These are phyloP conservation scores for Aspergillus melleus DNA, from an alignment of 2,329 filamentous ascomycete species.

Conservation along the genomic window DNA sequence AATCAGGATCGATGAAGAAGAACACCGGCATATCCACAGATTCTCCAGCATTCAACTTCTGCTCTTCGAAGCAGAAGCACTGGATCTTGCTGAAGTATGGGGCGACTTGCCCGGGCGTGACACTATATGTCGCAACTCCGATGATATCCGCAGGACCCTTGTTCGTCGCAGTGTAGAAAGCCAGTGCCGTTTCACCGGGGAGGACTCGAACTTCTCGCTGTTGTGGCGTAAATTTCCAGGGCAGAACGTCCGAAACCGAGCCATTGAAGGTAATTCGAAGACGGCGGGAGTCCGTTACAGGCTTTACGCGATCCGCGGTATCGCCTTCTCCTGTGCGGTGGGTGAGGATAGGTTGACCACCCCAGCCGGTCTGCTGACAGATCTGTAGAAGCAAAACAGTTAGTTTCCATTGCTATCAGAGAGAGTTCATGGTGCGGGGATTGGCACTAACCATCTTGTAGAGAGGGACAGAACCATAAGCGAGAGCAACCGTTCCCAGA, in stretches of 20 bases:
- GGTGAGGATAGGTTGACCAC: conserved; percentile 85
- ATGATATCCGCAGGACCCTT: conserved; percentile 89
- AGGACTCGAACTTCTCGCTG: conserved; percentile 94
- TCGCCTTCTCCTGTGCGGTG: conserved; percentile 67
- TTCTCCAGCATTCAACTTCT: conserved; percentile 90
- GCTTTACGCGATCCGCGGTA: conserved; percentile 73
- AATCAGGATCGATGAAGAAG: conserved; percentile 96
- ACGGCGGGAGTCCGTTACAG: conserved; percentile 76
- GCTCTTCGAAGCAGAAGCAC: conserved; percentile 98
- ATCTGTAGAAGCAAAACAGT: conserved; percentile 35
- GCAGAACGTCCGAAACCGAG: conserved; percentile 89
- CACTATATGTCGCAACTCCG: conserved; percentile 95
- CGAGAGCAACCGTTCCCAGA: conserved; percentile 62
- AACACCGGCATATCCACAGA: conserved; percentile 99
- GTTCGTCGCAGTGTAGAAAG: conserved; percentile 97
- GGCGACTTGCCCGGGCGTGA: conserved; percentile 91
- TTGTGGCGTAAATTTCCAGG: conserved; percentile 96
- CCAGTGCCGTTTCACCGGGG: conserved; percentile 92
- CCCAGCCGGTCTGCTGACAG: conserved; percentile 67
- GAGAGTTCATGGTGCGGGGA: neutral
- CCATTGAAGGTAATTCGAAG: conserved; percentile 96
- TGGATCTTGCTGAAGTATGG: conserved; percentile 99
- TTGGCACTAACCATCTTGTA: conserved; percentile 61
- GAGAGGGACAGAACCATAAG: conserved; percentile 66
- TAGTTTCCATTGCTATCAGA: neutral